phyloP scores from a whole-genome alignment of 306 rosid species.

The Quercus cerris region DNA sequence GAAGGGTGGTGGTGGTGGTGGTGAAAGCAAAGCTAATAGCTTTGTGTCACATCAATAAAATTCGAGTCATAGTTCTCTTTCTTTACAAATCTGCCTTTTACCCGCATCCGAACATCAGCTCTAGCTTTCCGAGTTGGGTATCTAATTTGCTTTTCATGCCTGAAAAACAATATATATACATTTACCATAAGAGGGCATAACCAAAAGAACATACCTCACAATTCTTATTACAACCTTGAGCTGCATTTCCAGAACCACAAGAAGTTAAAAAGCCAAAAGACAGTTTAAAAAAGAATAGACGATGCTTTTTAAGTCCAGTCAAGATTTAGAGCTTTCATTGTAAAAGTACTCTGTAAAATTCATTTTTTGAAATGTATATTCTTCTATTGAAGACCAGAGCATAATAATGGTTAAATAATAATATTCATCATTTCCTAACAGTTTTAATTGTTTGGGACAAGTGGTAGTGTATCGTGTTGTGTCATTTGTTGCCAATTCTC shows the following conservation, averaged over 20 bases:
- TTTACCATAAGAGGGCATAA: slow-evolving; percentile 4
- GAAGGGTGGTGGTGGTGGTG: no score
- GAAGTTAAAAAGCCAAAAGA: neutral
- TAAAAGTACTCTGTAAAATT: no score
- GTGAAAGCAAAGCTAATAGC: slow-evolving; percentile 9
- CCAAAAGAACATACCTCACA: neutral
- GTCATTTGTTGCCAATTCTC: no score
- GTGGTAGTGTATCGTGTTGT: no score
- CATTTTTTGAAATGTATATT: no score
- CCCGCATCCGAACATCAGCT: slow-evolving; percentile 35
- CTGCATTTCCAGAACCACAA: neutral
- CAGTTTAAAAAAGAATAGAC: neutral
- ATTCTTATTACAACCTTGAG: neutral
- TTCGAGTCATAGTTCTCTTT: slow-evolving; percentile 33
- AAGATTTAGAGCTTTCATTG: neutral
- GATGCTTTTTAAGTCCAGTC: neutral
- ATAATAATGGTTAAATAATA: no score
- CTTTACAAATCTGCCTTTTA: slow-evolving; percentile 42
- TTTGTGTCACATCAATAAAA: slow-evolving; percentile 16
- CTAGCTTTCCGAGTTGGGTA: slow-evolving; percentile 42
- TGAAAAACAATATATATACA: slow-evolving; percentile 28
- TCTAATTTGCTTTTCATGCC: slow-evolving; percentile 45
- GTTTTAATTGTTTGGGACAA: no score
- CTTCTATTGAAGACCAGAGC: no score
- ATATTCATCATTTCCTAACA: no score